Conservation (phyloP, 331 rosid genomes). For the Erythrophleum ivorense region DNA sequence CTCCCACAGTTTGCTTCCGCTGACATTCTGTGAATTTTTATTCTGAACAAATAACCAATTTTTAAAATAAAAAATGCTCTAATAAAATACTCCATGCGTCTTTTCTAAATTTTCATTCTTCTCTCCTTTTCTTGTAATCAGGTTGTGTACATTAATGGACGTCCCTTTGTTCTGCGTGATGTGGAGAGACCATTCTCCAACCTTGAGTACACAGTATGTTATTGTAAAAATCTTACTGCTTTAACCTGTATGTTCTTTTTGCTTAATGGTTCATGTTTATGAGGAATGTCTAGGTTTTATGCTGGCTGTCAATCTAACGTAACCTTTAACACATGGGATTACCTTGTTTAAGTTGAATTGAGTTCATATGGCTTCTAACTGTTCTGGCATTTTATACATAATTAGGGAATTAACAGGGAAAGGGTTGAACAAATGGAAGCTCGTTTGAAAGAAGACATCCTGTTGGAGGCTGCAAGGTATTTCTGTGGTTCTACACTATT, state of each 20-base stretch:
- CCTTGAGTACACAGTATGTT: slow-evolving; percentile 79
- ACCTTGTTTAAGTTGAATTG: slow-evolving; percentile 20
- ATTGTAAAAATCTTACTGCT: neutral
- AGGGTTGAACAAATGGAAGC: slow-evolving; percentile 89
- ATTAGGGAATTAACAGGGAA: slow-evolving; percentile 77
- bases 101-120: neutral
- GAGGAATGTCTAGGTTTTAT: slow-evolving; percentile 12
- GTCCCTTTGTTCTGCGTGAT: slow-evolving; percentile 83
- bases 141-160: slow-evolving; percentile 84
- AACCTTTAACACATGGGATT: neutral
- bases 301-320: slow-evolving; percentile 6
- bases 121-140: slow-evolving; percentile 44
- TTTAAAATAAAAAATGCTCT: neutral
- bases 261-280: neutral
- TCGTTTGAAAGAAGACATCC: slow-evolving; percentile 74
- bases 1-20: neutral
- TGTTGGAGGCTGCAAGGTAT: slow-evolving; percentile 81
- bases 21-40: neutral
- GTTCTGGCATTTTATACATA: slow-evolving; percentile 10
- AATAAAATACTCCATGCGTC: neutral
- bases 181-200: slow-evolving; percentile 85
- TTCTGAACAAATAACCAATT: neutral
- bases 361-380: slow-evolving; percentile 18
- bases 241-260: neutral
- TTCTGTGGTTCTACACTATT: slow-evolving; percentile 27